These are phyloP conservation scores for Sclerotinia nivalis DNA, from an alignment of 2,329 filamentous ascomycete species.

Conservation along the genomic window DNA sequence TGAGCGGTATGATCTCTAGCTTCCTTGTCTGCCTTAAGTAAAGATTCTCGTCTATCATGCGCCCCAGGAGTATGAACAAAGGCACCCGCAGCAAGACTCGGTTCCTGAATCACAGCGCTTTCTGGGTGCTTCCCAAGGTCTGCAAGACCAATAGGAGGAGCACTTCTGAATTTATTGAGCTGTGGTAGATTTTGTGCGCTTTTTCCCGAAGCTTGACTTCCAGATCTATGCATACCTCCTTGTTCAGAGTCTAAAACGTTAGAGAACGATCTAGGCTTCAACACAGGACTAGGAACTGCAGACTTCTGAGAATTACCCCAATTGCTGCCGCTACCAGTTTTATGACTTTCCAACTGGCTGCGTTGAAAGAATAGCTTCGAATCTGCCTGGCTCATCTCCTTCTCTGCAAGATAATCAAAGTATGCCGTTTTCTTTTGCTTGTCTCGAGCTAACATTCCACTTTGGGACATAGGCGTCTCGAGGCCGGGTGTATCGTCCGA, in stretches of 20 bases:
- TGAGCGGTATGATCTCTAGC: constrained; percentile 50
- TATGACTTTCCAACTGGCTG: constrained; percentile 62
- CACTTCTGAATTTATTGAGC: constrained; percentile 33
- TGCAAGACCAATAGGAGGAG: constrained; percentile 37
- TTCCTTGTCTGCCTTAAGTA: constrained; percentile 37
- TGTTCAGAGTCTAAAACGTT: constrained; percentile 34
- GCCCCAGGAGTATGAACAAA: constrained; percentile 19
- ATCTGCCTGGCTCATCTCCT: constrained; percentile 90
- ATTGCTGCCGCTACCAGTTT: constrained; percentile 39
- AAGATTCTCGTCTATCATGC: constrained; percentile 32
- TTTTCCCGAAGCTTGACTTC: constrained; percentile 37
- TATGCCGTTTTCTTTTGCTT: constrained; percentile 74
- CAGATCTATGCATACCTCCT: constrained; percentile 33
- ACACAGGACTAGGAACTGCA: constrained; percentile 37
- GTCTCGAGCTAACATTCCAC: constrained; percentile 59
- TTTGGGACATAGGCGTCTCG: constrained; percentile 31
- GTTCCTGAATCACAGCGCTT: constrained; percentile 39
- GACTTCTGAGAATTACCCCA: constrained; percentile 39
- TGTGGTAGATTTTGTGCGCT: constrained; percentile 27
- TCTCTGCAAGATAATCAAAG: constrained; percentile 91
- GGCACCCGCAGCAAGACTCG: constrained; percentile 25
- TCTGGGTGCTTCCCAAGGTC: constrained; percentile 39
- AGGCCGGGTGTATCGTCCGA: constrained; percentile 33
- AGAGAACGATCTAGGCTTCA: constrained; percentile 35
- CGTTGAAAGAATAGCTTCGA: constrained; percentile 95